Percentiles rank a stretch among this genome's conserved stretches.
Conservation (phyloP, 305 asterid species). For the Petunia hybrid region DNA sequence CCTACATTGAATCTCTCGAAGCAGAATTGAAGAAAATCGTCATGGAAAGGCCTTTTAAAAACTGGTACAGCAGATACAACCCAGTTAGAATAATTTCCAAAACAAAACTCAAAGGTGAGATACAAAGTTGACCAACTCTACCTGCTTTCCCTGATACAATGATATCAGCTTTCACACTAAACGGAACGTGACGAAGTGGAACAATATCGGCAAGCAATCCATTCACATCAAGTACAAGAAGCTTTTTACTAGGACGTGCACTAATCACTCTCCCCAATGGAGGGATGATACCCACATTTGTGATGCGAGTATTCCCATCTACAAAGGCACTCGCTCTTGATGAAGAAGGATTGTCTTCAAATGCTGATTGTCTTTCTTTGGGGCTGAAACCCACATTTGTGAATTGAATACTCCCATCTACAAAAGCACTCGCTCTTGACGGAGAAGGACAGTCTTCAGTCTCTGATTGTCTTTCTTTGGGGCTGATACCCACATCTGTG, state of each 20-base stretch:
- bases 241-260: slow-evolving; percentile 58
- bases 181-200: slow-evolving; percentile 49
- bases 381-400: slow-evolving; percentile 33
- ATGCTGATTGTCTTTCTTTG: slow-evolving; percentile 23
- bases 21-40: slow-evolving; percentile 86
- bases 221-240: slow-evolving; percentile 91
- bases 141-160: slow-evolving; percentile 75
- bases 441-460: slow-evolving; percentile 33
- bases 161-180: slow-evolving; percentile 56
- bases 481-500: slow-evolving; percentile 33
- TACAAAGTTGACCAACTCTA: slow-evolving; percentile 37
- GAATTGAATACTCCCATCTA: slow-evolving; percentile 38
- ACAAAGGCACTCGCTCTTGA: slow-evolving; percentile 36
- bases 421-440: slow-evolving; percentile 35
- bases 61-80: slow-evolving; percentile 54
- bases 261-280: slow-evolving; percentile 32
- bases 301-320: slow-evolving; percentile 38
- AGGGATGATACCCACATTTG: slow-evolving; percentile 32
- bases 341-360: slow-evolving; percentile 34
- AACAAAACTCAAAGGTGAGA: slow-evolving; percentile 9
- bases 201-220: slow-evolving; percentile 81
- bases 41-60: slow-evolving; percentile 82
- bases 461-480: slow-evolving; percentile 21
- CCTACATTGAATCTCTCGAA: slow-evolving; percentile 82
- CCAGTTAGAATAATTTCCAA: slow-evolving; percentile 42